Conservation (phyloP, 306 rosid species). For the Cicer arietinum region DNA sequence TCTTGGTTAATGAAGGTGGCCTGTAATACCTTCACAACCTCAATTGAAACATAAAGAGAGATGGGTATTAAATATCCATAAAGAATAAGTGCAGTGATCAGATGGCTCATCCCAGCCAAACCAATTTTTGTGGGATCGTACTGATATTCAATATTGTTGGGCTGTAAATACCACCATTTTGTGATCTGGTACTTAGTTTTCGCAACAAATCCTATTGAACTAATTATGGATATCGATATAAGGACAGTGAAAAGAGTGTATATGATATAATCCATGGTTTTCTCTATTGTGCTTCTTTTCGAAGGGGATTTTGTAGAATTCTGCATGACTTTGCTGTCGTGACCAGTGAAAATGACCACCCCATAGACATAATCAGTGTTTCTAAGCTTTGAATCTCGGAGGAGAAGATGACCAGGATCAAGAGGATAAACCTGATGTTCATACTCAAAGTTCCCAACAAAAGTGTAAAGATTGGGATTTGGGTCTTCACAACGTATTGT, state of each 20-base stretch:
- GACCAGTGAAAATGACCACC: constrained; percentile 93
- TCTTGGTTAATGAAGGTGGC: constrained; percentile 90
- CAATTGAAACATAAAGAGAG: constrained; percentile 97
- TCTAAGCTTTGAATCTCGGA: constrained; percentile 96
- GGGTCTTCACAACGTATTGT: constrained; percentile 89
- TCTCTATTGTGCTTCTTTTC: constrained; percentile 88
- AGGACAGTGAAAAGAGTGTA: constrained; percentile 86
- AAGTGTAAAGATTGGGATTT: constrained; percentile 88
- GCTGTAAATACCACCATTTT: constrained; percentile 75
- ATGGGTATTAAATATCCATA: constrained; percentile 98
- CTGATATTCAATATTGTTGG: constrained; percentile 52
- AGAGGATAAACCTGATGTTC: constrained; percentile 76
- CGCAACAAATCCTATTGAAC: constrained; percentile 83
- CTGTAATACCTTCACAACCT: constrained; percentile 96
- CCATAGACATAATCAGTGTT: constrained; percentile 87
- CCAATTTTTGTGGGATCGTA: constrained; percentile 65
- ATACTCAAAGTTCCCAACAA: constrained; percentile 84
- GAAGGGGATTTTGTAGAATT: constrained; percentile 96
- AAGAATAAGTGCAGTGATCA: constrained; percentile 94
- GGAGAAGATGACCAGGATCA: constrained; percentile 90
- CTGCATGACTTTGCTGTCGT: constrained; percentile 98
- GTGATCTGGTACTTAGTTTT: constrained; percentile 67
- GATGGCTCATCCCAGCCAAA: constrained; percentile 83
- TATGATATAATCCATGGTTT: constrained; percentile 88
- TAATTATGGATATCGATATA: constrained; percentile 73